Base-by-base conservation (phyloP, 208 protist species). In the Trypanosoma mega region DNA sequence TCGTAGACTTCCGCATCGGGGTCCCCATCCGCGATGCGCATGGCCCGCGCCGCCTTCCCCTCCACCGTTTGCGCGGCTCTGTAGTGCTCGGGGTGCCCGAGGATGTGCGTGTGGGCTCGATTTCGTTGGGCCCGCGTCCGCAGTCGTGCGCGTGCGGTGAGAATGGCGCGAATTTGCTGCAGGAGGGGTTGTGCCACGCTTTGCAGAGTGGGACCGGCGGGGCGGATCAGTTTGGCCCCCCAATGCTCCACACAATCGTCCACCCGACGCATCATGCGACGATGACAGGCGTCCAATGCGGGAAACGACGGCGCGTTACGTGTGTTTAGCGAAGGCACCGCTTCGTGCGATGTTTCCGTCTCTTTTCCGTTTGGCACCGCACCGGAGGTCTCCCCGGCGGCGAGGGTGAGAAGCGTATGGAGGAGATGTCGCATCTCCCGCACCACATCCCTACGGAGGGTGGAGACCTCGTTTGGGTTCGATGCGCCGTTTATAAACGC, bases 1-100 rank as follows among this genome's bases (percentile, higher is more conserved):
- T 94, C 77, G 52, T 85, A 92, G 23, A 94, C 71, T 55, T 94
- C 88, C 3, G 68, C 72, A 57, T 94, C 88, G 12, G 85, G 67
- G 59, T 94, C 85, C 11, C 88, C 88, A 11, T 82, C 82, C 11
- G 82, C 80, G 18, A 94, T 84, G 44, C 69, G 69, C 54, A 90
- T 34, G 8, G 82, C 88, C 3, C 85, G 84, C 60, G 66, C 59
- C 3, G 74, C 64, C 64, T 85, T 79, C 20, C 64, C 70, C 26
- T 76, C 73, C 27, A 53, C 72, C 2, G 52, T 43, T n/a, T 63
- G 58, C n/a, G 33, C 56, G 33, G 80, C 76, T 11, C 55, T 60
- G 34, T 80, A 52, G 68, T 92, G 88, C 29, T 75, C 74, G 0
- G 88, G 85, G 61, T 92, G 85, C 3, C 62, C 88, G n/a, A 91